Base-by-base conservation (phyloP, 1,284 basidiomycete species). In the Porogramme epimiltina region DNA sequence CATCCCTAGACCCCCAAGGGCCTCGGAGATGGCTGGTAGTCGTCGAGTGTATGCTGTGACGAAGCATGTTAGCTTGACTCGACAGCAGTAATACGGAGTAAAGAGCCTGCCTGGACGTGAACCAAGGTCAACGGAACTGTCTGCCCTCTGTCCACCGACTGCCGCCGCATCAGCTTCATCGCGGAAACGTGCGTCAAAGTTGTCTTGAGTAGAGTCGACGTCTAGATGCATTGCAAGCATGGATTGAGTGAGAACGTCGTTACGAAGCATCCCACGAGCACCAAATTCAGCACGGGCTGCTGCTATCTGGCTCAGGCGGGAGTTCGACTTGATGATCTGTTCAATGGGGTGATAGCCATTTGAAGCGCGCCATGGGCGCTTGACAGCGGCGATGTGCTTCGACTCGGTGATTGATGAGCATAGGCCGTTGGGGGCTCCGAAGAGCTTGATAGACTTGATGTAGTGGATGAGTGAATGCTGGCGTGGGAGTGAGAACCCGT, bases 391-490 rank as follows among this genome's bases (percentile, higher is more conserved):
- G 34, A 64, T 64, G 42, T 64, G 61, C n/a, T 49, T 49, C 0
- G 58, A n/a, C 42, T 62, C 61, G 1, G 62, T 62, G 25, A 63
- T 63, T 0, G 58, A 63, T 1, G 62, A 51, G 28, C 58, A 63
- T n/a, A 63, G 49, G 2, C 62, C 54, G 24, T 65, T 63, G 0
- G 59, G 57, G 0, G 62, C 47, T 1, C 58, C 63, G 47, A 62
- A 65, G n/a, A 46, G 23, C 11, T 42, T 23, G 23, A 65, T 65
- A 0, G 11, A n/a, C 19, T 20, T 22, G n/a, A n/a, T n/a, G 19
- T 58, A 58, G 31, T 64, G 59, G 3, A 42, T 20, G 16, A 64
- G 44, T 0, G 59, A 34, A 19, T 62, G 62, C 34, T 65, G 64
- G 1, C 55, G 44, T 1, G 61, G 61, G 4, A 65, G 54, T 4